phyloP scores from a whole-genome alignment of 345 rosid species.

The Hypericum androsaemum region DNA sequence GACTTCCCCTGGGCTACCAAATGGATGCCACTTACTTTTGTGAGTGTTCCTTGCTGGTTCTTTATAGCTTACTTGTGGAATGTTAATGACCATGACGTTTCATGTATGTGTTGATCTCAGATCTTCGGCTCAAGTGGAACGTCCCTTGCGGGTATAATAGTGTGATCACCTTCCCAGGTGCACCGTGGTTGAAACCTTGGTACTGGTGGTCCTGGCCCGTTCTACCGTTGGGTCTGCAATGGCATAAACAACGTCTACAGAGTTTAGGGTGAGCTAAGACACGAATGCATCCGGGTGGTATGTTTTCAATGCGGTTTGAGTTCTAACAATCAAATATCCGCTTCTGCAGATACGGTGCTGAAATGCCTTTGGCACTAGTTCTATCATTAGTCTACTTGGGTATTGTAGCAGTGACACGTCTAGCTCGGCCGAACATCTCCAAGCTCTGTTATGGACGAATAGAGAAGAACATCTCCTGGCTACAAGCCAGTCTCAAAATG shows the following conservation, averaged over 20 bases:
- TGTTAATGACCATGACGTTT: too few relatives aligned
- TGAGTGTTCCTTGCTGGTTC: slow-evolving; percentile 23
- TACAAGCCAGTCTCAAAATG: slow-evolving; percentile 49
- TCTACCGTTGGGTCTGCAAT: slow-evolving; percentile 66
- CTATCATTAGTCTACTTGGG: slow-evolving; percentile 58
- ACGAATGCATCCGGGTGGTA: background rate
- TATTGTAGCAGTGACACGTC: slow-evolving; percentile 45
- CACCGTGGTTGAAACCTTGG: slow-evolving; percentile 95
- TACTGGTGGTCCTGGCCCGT: slow-evolving; percentile 99
- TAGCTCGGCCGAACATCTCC: slow-evolving; percentile 55
- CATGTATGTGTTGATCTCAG: slow-evolving; percentile 20
- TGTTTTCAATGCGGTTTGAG: too few relatives aligned
- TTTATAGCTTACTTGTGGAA: too few relatives aligned
- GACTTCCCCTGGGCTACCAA: slow-evolving; percentile 95
- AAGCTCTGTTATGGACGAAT: slow-evolving; percentile 69
- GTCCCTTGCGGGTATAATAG: slow-evolving; percentile 94
- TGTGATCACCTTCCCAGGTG: slow-evolving; percentile 96
- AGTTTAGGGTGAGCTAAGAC: slow-evolving; percentile 49
- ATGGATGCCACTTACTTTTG: slow-evolving; percentile 96
- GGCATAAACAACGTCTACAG: slow-evolving; percentile 73
- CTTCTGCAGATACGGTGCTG: slow-evolving; percentile 49
- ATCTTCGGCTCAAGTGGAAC: slow-evolving; percentile 76
- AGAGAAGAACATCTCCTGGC: slow-evolving; percentile 40
- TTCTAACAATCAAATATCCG: background rate
- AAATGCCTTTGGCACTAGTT: slow-evolving; percentile 57